Percentiles rank a stretch among this genome's conserved stretches.
Conservation (phyloP, 1,139 yeast species). For the Pneumocystis wakefieldiae region DNA sequence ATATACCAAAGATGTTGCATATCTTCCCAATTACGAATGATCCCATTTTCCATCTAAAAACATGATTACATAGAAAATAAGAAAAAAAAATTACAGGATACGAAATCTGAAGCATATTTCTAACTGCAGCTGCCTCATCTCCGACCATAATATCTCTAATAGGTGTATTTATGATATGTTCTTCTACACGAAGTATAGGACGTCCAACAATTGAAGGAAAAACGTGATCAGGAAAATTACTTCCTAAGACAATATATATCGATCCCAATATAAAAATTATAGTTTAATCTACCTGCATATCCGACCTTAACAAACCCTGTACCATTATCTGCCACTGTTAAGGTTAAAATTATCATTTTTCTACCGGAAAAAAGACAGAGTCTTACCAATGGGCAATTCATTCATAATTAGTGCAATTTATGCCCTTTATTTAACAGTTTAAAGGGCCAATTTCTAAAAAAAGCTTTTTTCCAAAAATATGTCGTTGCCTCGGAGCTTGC, state of each 20-base stretch:
- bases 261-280: constrained; percentile 30
- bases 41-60: constrained; percentile 76
- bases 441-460: background rate
- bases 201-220: constrained; percentile 97
- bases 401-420: background rate
- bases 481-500: background rate
- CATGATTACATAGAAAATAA: background rate
- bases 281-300: constrained; percentile 3
- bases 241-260: constrained; percentile 80
- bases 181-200: constrained; percentile 94
- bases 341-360: background rate
- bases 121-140: constrained; percentile 78
- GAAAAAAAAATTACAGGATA: constrained; percentile 40
- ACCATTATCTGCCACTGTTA: constrained; percentile 87
- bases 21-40: constrained; percentile 94
- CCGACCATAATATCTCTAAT: constrained; percentile 94
- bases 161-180: constrained; percentile 57
- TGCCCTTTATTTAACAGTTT: background rate
- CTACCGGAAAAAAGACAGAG: background rate
- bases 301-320: constrained; percentile 57
- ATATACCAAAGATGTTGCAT: constrained; percentile 82
- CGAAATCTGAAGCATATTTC: constrained; percentile 77
- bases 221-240: constrained; percentile 95
- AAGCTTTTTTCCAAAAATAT: background rate
- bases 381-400: background rate